phyloP scores from a whole-genome alignment of 805 yeast species.

The Lipomyces orientalis region DNA sequence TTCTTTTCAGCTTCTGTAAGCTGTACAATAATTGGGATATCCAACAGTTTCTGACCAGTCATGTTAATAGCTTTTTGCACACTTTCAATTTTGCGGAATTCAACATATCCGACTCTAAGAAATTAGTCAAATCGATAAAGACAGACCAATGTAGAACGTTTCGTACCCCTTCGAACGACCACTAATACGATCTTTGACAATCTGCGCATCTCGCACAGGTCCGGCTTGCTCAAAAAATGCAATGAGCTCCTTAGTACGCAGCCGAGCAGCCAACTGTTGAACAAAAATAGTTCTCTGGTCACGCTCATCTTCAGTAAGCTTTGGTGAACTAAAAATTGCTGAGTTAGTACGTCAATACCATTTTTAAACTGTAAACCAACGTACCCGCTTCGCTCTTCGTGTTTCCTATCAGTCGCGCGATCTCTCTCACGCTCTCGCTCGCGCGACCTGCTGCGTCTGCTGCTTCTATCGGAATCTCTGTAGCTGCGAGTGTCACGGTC shows the following conservation, averaged over 20 bases:
- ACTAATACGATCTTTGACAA: constrained; percentile 45
- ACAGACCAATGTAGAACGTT: background rate
- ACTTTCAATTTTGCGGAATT: constrained; percentile 42
- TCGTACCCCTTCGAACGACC: constrained; percentile 45
- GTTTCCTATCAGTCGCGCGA: constrained; percentile 4
- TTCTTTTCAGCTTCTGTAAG: constrained; percentile 46
- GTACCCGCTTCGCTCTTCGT: constrained; percentile 7
- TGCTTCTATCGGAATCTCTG: constrained; percentile 12
- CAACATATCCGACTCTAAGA: constrained; percentile 45
- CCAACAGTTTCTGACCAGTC: constrained; percentile 45
- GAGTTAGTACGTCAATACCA: background rate
- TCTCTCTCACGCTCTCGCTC: constrained; percentile 15
- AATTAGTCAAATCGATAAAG: background rate
- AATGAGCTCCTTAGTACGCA: constrained; percentile 43
- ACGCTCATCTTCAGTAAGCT: constrained; percentile 41
- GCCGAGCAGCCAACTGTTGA: constrained; percentile 45
- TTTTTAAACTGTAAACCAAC: background rate
- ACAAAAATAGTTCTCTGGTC: constrained; percentile 48
- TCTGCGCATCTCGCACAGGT: constrained; percentile 45
- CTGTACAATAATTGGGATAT: constrained; percentile 46
- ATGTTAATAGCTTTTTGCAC: constrained; percentile 43
- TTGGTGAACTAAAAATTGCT: constrained; percentile 31
- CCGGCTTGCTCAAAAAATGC: constrained; percentile 47
- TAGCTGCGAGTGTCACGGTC: constrained; percentile 10
- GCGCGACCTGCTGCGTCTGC: constrained; percentile 9